Conservation (phyloP, 352 stramenopile species). For the Globisporangium cederbergense region DNA sequence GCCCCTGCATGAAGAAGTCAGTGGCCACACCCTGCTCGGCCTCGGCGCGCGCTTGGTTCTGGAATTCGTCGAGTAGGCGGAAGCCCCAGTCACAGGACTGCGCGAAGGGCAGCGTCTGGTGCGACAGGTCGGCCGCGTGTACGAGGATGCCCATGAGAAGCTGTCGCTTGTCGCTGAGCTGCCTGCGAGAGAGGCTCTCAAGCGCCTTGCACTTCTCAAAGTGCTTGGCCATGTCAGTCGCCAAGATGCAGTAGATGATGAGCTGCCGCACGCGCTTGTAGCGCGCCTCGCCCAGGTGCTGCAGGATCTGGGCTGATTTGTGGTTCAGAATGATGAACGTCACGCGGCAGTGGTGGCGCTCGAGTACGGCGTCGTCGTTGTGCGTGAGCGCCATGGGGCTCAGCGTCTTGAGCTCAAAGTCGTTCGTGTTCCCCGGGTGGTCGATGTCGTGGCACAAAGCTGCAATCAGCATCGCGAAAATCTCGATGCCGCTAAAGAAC, state of each 20-base stretch:
- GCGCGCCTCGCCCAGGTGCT: conserved; percentile 46
- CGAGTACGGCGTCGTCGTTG: conserved; percentile 81
- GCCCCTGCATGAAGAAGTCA: conserved; percentile 73
- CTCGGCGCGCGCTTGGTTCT: conserved; percentile 56
- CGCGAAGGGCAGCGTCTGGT: conserved; percentile 50
- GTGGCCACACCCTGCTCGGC: conserved; percentile 40
- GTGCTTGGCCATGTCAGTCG: conserved; percentile 77
- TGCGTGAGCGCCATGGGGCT: conserved; percentile 79
- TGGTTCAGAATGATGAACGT: conserved; percentile 78
- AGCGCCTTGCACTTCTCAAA: conserved; percentile 71
- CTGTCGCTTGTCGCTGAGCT: conserved; percentile 51
- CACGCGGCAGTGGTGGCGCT: conserved; percentile 76
- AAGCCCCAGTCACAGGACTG: conserved; percentile 51
- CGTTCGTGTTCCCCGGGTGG: conserved; percentile 80
- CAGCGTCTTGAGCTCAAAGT: conserved; percentile 77
- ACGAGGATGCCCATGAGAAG: conserved; percentile 70
- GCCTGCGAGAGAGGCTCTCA: conserved; percentile 52
- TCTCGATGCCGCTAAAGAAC: conserved; percentile 60
- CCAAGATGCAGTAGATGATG: conserved; percentile 69
- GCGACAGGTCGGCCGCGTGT: conserved; percentile 66
- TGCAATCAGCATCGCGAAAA: conserved; percentile 70
- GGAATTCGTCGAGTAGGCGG: conserved; percentile 70
- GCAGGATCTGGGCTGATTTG: conserved; percentile 70
- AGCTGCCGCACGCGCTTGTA: conserved; percentile 56
- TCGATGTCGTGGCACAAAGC: conserved; percentile 82